Evolutionary conservation across 2,329 filamentous ascomycete genomes (phyloP).

Genomic region (Metarhizium brunneum): DNA sequence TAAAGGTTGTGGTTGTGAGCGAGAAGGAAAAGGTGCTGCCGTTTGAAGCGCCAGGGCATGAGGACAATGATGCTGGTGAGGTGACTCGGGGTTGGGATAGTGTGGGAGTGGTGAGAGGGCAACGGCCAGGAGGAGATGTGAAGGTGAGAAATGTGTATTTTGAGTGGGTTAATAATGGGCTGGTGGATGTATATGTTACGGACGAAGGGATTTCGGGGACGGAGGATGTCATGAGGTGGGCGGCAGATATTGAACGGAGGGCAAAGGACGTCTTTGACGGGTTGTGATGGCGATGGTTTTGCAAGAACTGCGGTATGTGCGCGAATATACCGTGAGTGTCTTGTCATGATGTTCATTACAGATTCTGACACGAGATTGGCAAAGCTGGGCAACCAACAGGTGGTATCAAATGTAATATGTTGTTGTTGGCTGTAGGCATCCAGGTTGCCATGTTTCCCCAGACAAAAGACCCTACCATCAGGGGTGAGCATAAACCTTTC

Average conservation of each 20-base stretch:
- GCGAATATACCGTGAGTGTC: too few relatives aligned
- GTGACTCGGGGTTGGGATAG: slow-evolving; percentile 20
- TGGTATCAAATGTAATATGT: too few relatives aligned
- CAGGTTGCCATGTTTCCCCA: too few relatives aligned
- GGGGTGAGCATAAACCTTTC: too few relatives aligned
- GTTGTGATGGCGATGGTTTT: slow-evolving; percentile 19
- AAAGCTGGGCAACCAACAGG: too few relatives aligned
- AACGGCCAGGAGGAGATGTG: slow-evolving; percentile 10
- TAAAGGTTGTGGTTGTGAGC: slow-evolving; percentile 44
- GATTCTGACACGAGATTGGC: too few relatives aligned
- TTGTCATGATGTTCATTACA: too few relatives aligned
- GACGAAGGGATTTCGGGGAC: slow-evolving; percentile 38
- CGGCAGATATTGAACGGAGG: slow-evolving; percentile 25
- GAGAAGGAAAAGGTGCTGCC: slow-evolving; percentile 51
- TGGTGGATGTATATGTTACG: slow-evolving; percentile 46
- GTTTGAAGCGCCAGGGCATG: slow-evolving; percentile 31
- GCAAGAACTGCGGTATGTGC: too few relatives aligned
- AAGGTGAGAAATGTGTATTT: slow-evolving; percentile 44
- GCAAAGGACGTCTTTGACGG: slow-evolving; percentile 32
- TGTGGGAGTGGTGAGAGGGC: neutral
- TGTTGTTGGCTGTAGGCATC: too few relatives aligned
- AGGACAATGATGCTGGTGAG: slow-evolving; percentile 42
- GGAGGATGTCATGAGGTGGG: slow-evolving; percentile 30
- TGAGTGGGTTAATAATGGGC: slow-evolving; percentile 44
- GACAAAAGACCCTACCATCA: too few relatives aligned